Base-by-base conservation (phyloP, 169 alveolate species). In the Babesia divergens region DNA sequence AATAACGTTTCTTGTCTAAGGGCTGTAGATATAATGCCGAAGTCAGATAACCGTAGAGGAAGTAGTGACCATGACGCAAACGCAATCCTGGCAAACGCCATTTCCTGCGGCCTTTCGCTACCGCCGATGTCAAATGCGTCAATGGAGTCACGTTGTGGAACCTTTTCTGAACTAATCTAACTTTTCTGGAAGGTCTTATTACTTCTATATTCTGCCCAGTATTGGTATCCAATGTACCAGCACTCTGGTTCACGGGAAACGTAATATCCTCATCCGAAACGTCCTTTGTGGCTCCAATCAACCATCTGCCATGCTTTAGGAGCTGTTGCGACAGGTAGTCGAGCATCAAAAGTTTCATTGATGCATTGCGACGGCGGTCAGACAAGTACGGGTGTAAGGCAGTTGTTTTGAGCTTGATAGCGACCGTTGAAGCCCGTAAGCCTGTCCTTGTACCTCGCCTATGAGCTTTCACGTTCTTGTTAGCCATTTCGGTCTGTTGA, bases 291-390 rank as follows among this genome's bases (percentile, higher is more conserved):
- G 35, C 42, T 50, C 11, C 50, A 8, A 44, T 31, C 24, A 62
- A 24, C 59, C 56, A 47, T 31, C 22, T 20, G 28, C 18, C 46
- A 9, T 40, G 29, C 60, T 2, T 2, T 0, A 40, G 13, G 32
- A 62, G 31, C 16, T 26, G 47, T 16, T 62, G 29, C 14, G 50
- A 44, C 6, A 62, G 44, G 31, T 46, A 62, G 72, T 62, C 72
- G 24, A 62, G 51, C 38, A 16, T 20, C 49, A 62, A 60, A 31
- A 62, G 47, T 59, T 29, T 22, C 1, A 62, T n/a, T 8, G 68
- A 58, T 31, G 54, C 68, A 18, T 40, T 35, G 40, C 18, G 28
- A 35, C 11, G 13, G 6, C 58, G 22, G 18, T 13, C 9, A 2
- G 58, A 49, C 3, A 1, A 5, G 58, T 49, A 18, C 29, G 4